A percentile compares a stretch with the other conserved stretches of the same genome.
phyloP scores from a whole-genome alignment of 345 rosid genomes.

The Melastoma malabathricum region DNA sequence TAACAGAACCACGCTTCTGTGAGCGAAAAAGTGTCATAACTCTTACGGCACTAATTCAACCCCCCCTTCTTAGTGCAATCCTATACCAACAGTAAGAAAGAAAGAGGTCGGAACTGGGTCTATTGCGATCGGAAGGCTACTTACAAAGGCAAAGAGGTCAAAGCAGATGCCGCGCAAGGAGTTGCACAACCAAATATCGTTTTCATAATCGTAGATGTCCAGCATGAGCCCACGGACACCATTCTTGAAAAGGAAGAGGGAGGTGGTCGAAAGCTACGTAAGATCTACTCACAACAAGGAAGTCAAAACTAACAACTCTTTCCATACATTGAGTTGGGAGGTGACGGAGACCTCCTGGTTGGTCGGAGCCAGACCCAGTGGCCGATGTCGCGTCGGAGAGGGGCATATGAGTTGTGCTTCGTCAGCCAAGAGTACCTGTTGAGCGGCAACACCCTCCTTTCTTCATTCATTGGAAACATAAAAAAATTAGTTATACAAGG shows the following conservation, averaged over 20 bases:
- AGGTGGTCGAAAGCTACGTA: neutral
- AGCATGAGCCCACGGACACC: constrained; percentile 93
- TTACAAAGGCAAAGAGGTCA: constrained; percentile 76
- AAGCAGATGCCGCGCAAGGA: constrained; percentile 57
- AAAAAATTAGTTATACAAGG: neutral
- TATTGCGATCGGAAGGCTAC: constrained; percentile 8
- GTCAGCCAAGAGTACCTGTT: constrained; percentile 87
- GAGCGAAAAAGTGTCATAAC: too few species aligned
- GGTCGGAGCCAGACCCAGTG: constrained; percentile 42
- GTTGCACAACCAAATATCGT: constrained; percentile 86
- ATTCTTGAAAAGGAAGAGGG: constrained; percentile 35
- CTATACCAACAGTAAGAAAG: neutral
- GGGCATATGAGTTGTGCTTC: constrained; percentile 74
- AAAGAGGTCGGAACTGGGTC: neutral
- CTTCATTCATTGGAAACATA: neutral
- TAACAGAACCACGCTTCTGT: too few species aligned
- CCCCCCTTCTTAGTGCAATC: too few species aligned
- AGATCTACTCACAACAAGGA: neutral
- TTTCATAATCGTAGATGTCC: constrained; percentile 72
- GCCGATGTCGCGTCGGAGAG: constrained; percentile 28
- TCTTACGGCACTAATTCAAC: too few species aligned
- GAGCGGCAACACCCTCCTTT: constrained; percentile 79
- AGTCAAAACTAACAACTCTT: neutral
- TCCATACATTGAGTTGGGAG: constrained; percentile 52
- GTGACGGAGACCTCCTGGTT: constrained; percentile 87